phyloP scores from a whole-genome alignment of 352 stramenopile species.

The Globisporangium cederbergense region DNA sequence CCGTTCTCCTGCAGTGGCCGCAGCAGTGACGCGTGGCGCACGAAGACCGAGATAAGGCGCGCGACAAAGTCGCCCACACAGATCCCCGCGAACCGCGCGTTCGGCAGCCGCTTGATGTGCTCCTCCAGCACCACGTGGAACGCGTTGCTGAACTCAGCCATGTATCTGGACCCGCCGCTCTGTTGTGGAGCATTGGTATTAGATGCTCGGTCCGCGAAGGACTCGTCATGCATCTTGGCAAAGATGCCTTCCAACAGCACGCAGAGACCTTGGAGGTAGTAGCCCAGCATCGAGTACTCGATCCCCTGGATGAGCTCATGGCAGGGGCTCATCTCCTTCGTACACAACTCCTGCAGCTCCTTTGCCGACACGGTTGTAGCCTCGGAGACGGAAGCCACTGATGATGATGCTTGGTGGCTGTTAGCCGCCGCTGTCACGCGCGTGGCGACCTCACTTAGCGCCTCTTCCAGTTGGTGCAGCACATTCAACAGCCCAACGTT shows the following conservation, averaged over 20 bases:
- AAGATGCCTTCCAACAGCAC: conserved; percentile 57
- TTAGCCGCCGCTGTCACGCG: conserved; percentile 28
- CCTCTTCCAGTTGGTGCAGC: conserved; percentile 61
- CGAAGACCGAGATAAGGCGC: conserved; percentile 73
- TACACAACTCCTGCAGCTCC: conserved; percentile 34
- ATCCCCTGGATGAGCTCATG: conserved; percentile 50
- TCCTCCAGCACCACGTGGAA: conserved; percentile 73
- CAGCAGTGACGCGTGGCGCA: conserved; percentile 69
- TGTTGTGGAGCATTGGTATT: conserved; percentile 1
- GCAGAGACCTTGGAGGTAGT: conserved; percentile 68
- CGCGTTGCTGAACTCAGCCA: conserved; percentile 65
- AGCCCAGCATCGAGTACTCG: conserved; percentile 58
- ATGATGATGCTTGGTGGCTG: neutral
- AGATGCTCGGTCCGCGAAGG: conserved; percentile 47
- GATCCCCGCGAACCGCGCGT: conserved; percentile 40
- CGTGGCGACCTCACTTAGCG: conserved; percentile 47
- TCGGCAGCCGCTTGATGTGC: conserved; percentile 63
- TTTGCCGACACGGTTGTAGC: conserved; percentile 21
- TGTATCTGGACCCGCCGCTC: conserved; percentile 61
- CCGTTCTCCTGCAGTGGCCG: conserved; percentile 70
- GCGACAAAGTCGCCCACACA: conserved; percentile 68
- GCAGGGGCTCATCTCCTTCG: conserved; percentile 40
- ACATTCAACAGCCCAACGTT: conserved; percentile 76
- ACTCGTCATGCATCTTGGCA: conserved; percentile 84
- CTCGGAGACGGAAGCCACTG: neutral